Evolutionary conservation across 768 basidiomycete species (phyloP).

Genomic region (Roridomyces roridus): DNA sequence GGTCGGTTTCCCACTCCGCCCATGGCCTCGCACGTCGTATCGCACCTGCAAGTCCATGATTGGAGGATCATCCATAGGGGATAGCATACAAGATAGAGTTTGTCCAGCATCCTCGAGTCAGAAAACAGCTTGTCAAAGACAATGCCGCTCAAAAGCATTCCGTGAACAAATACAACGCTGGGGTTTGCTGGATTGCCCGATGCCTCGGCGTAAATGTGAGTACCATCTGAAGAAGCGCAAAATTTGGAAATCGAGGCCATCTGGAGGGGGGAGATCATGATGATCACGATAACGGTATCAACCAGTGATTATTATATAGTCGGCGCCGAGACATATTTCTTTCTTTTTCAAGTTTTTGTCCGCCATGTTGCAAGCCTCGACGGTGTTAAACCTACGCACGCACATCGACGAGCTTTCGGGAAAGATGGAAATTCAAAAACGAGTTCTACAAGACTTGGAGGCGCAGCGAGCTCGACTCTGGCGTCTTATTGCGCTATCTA

Average conservation of each 20-base stretch:
- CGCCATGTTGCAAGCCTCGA: no score
- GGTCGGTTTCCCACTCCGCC: slow-evolving; percentile 21
- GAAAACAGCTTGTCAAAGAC: slow-evolving; percentile 38
- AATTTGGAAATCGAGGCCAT: slow-evolving; percentile 3
- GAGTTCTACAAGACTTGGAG: neutral
- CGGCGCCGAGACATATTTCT: no score
- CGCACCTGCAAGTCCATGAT: slow-evolving; percentile 20
- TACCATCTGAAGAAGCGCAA: slow-evolving; percentile 38
- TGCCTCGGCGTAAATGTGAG: slow-evolving; percentile 38
- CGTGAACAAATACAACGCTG: slow-evolving; percentile 41
- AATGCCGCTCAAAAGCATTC: slow-evolving; percentile 33
- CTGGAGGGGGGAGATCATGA: no score
- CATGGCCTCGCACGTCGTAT: slow-evolving; percentile 25
- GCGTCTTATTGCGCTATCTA: no score
- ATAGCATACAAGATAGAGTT: slow-evolving; percentile 18
- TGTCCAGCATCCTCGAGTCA: slow-evolving; percentile 22
- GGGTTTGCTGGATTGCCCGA: slow-evolving; percentile 37
- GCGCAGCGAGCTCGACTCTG: neutral
- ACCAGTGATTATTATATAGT: no score
- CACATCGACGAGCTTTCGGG: neutral
- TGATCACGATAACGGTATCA: no score
- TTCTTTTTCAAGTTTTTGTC: no score
- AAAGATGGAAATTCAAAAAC: neutral
- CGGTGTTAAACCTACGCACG: no score
- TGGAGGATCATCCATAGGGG: no score